phyloP scores from a whole-genome alignment of 192 early-diverging fungal species.

The Umbelopsis isabellina region DNA sequence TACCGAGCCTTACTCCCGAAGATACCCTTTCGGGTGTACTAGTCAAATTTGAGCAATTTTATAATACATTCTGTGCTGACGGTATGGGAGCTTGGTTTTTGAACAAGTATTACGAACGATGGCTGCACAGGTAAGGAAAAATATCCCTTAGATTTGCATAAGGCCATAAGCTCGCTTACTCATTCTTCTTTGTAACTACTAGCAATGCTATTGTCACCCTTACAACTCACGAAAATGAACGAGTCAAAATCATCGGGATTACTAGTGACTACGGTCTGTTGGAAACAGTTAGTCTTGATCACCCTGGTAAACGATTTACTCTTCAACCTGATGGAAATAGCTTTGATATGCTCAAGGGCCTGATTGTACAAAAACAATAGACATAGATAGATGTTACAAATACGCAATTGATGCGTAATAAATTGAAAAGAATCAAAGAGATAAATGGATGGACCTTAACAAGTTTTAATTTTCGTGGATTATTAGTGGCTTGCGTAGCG shows the following conservation, averaged over 20 bases:
- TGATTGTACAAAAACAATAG: conserved; percentile 75
- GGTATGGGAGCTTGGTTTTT: conserved; percentile 64
- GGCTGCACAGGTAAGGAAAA: conserved; percentile 77
- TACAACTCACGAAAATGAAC: conserved; percentile 56
- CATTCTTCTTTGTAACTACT: neutral
- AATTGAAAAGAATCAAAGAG: neutral
- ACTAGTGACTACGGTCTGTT: conserved; percentile 75
- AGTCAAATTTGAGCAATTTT: conserved; percentile 75
- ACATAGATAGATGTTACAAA: conserved; percentile 8
- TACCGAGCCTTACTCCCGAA: conserved; percentile 69
- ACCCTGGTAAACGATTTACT: conserved; percentile 58
- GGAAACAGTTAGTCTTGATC: conserved; percentile 63
- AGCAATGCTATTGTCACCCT: conserved; percentile 71
- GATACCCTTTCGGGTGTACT: conserved; percentile 66
- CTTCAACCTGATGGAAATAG: conserved; percentile 96
- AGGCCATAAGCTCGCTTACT: neutral
- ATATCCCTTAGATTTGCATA: neutral
- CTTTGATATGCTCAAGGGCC: conserved; percentile 95
- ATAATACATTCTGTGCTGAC: conserved; percentile 67
- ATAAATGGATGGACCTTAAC: neutral
- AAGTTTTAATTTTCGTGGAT: no score
- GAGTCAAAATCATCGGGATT: conserved; percentile 77
- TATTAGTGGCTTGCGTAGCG: no score
- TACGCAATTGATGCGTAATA: neutral
- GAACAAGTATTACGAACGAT: conserved; percentile 77